Evolutionary conservation across 192 early-diverging fungal species (phyloP), one percentile per base, ranked within the genome.

Genomic region (Umbelopsis vinacea): DNA sequence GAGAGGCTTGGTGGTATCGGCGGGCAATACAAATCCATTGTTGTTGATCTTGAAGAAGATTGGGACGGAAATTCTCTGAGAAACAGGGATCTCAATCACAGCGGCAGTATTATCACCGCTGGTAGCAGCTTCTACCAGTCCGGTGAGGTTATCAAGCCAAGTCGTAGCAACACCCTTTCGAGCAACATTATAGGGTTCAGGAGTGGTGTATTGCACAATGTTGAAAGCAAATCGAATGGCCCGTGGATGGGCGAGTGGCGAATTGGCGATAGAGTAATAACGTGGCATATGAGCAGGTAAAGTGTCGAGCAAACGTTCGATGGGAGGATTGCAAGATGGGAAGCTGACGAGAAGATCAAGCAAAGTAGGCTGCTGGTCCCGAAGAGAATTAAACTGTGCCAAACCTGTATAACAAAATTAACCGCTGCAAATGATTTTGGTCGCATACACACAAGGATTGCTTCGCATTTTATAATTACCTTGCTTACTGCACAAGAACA

Each of bases 151-250:
- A 71, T 94, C 94, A 22, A 97, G 77, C 90, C 90, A 97, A 1
- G 92, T 90, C 4, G 92, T 93, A 78, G 93, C 93, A 0, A 97
- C 81, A 33, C 92, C 92, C 10, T 79, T 78, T 21, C 87, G 83
- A 15, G 57, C 21, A 60, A 86, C 72, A 67, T 71, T 68, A 45
- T 43, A 86, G 52, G 76, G 85, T 21, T 67, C 81, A 40, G 82
- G 76, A 17, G 82, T 82, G 48, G 77, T 79, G 63, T 90, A 95
- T 52, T 92, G 84, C 2, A 95, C 89, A 29, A 96, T 87, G 76
- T 97, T 97, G 79, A 98, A 98, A 4, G 92, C 95, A 78, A 97
- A 89, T 17, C 86, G 82, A 66, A 92, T 80, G 17, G 77, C 74
- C 2, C 72, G 80, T 2, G 75, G 68, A 38, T 85, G 81, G 46